Evolutionary conservation across 2,329 filamentous ascomycete species (phyloP), one percentile per base, ranked within the genome.

Genomic region (Diaporthe vexans): DNA sequence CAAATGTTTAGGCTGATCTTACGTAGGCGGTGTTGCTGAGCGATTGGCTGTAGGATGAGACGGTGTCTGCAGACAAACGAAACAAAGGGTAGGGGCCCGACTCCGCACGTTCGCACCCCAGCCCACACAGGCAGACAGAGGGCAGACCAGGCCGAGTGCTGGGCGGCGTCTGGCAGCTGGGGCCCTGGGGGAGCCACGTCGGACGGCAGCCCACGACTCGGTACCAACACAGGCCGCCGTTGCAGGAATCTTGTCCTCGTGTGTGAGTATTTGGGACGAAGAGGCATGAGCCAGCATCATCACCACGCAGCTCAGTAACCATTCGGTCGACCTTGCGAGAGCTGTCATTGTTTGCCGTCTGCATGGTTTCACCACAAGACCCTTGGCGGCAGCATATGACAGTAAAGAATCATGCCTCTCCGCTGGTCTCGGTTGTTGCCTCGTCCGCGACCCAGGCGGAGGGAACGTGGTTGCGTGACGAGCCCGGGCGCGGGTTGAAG

Each of bases 41-140:
- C 73, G 73, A 75, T 75, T 75, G 73, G 73, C 70, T 73, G 37
- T 19, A 43, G 24, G 70, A 69, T 70, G 73, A 69, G 73, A 75
- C 73, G 70, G 70, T 48, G 68, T 51, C 43, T 40, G 73, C 56
- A 57, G 40, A 33, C 46, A 65, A 75, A 73, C 70, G 37, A 69
- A 75, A 75, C 70, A 54, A 69, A 70, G 63, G 43, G 46, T 46
- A 68, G 63, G 48, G n/a, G 19, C 63, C 48, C 33, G 33, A 68
- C 48, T 68, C 69, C 46, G 68, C 35, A 29, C n/a, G 15, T 43
- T 35, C 29, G 11, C 57, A 29, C 24, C n/a, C n/a, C 29, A 33
- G 29, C 52, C 6, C 17, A 33, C 13, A 48, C 43, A 21, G 13
- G 13, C 17, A 19, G n/a, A 61, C 35, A 43, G n/a, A 33, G 29